Percentiles rank a stretch among this genome's conserved stretches.
phyloP scores from a whole-genome alignment of 1,139 yeast genomes.

The Debaryomycetaceae sp. region DNA sequence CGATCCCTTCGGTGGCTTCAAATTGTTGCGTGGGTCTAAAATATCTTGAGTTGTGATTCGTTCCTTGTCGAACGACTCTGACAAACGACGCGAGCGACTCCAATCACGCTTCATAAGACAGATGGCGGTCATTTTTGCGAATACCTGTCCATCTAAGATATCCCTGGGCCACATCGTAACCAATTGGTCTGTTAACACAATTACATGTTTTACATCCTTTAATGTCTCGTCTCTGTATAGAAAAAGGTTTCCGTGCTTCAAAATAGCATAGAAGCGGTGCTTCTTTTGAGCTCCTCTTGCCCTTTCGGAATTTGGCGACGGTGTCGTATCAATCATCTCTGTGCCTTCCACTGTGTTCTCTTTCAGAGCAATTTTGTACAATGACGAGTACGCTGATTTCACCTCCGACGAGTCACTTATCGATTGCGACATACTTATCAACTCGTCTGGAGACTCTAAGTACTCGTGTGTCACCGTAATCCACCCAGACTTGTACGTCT shows the following conservation, averaged over 20 bases:
- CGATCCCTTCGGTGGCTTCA: constrained; percentile 50
- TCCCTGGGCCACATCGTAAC: constrained; percentile 86
- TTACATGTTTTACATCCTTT: constrained; percentile 71
- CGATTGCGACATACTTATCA: constrained; percentile 30
- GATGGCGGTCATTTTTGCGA: constrained; percentile 76
- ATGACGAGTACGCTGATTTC: constrained; percentile 57
- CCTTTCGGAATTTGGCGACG: constrained; percentile 1
- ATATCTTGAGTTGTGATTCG: constrained; percentile 19
- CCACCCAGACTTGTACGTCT: constrained; percentile 74
- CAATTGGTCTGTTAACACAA: constrained; percentile 67
- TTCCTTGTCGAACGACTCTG: constrained; percentile 20
- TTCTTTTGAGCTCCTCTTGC: constrained; percentile 34
- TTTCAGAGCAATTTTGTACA: constrained; percentile 54
- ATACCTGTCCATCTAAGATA: constrained; percentile 68
- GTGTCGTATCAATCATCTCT: constrained; percentile 1
- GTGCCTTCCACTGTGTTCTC: constrained; percentile 7
- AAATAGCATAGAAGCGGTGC: constrained; percentile 62
- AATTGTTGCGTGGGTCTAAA: constrained; percentile 14
- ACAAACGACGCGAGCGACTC: constrained; percentile 24
- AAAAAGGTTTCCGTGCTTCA: constrained; percentile 83
- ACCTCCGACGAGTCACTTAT: constrained; percentile 37
- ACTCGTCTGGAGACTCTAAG: constrained; percentile 43
- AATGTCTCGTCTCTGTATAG: constrained; percentile 68
- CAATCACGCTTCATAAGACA: constrained; percentile 52
- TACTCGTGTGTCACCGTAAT: constrained; percentile 78